phyloP scores from a whole-genome alignment of 2,329 filamentous ascomycete species.

The Rutstroemia sp. region DNA sequence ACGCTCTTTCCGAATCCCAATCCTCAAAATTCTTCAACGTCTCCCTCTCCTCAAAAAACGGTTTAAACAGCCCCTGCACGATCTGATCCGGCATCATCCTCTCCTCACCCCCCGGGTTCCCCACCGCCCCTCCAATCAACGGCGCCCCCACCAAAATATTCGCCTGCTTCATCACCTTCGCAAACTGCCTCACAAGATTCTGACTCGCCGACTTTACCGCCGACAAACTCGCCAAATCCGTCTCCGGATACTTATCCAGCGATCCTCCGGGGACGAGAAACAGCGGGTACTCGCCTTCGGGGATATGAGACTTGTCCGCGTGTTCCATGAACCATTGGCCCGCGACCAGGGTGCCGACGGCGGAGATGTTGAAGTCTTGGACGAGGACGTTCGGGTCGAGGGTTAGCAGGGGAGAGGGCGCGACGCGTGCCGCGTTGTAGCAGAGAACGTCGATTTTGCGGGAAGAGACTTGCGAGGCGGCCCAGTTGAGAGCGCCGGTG shows the following conservation, averaged over 20 bases:
- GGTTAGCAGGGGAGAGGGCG: background rate
- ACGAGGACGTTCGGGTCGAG: background rate
- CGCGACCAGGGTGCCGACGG: background rate
- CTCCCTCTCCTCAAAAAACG: conserved; percentile 3
- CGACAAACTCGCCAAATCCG: background rate
- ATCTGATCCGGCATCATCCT: background rate
- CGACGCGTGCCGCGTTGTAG: background rate
- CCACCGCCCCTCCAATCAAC: background rate
- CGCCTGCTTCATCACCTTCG: background rate
- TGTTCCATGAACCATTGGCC: conserved; percentile 1
- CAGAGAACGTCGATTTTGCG: background rate
- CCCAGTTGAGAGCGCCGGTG: background rate
- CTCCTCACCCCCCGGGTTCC: background rate
- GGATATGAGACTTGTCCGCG: background rate
- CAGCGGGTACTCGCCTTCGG: background rate
- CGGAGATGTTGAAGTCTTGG: background rate
- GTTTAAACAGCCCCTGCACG: background rate
- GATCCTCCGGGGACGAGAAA: background rate
- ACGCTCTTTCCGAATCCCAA: background rate
- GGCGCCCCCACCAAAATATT: conserved; percentile 1
- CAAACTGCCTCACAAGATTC: conserved; percentile 1
- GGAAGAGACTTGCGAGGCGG: background rate
- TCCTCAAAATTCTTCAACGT: background rate
- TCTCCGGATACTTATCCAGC: background rate
- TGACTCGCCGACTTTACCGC: background rate